Percentiles rank a stretch among this genome's conserved stretches.
Conservation (phyloP, 2,329 filamentous ascomycete species). For the Paraphaeosphaeria minitans region DNA sequence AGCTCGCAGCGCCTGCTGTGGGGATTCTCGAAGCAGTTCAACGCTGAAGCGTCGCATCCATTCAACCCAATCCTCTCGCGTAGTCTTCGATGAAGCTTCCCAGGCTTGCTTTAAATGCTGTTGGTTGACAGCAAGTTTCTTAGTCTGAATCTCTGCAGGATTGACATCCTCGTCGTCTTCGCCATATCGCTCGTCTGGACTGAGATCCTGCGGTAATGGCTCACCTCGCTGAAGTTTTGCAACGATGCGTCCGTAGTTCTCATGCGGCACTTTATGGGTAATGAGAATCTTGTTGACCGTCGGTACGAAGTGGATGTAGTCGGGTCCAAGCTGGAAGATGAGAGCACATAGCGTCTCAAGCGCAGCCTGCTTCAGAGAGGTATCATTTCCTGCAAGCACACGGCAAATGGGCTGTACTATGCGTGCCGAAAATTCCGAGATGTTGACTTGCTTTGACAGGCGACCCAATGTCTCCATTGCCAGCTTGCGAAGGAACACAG, state of each 20-base stretch:
- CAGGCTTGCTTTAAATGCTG: conserved; percentile 96
- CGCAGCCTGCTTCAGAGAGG: conserved; percentile 75
- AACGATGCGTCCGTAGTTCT: conserved; percentile 90
- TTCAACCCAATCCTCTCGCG: conserved; percentile 98
- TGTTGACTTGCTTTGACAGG: conserved; percentile 92
- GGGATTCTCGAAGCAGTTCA: conserved; percentile 91
- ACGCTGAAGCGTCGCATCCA: conserved; percentile 98
- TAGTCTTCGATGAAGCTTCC: conserved; percentile 96
- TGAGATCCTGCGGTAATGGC: conserved; percentile 91
- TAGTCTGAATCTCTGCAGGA: conserved; percentile 82
- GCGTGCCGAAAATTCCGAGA: conserved; percentile 94
- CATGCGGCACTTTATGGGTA: conserved; percentile 80
- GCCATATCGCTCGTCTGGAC: conserved; percentile 79
- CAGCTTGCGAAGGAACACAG: conserved; percentile 76
- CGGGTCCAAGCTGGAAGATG: conserved; percentile 93
- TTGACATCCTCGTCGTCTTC: conserved; percentile 79
- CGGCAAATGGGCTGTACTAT: conserved; percentile 93
- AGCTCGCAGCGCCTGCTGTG: conserved; percentile 90
- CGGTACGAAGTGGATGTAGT: conserved; percentile 92
- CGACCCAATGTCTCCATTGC: conserved; percentile 96
- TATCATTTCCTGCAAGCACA: conserved; percentile 75
- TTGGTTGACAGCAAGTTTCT: conserved; percentile 96
- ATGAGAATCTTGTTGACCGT: conserved; percentile 87
- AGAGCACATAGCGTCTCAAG: conserved; percentile 93
- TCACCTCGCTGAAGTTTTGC: conserved; percentile 94